A percentile compares a stretch with the other conserved stretches of the same genome.
Evolutionary conservation across 441 rosid genomes (phyloP).

Genomic region (Mallotus japonicus): DNA sequence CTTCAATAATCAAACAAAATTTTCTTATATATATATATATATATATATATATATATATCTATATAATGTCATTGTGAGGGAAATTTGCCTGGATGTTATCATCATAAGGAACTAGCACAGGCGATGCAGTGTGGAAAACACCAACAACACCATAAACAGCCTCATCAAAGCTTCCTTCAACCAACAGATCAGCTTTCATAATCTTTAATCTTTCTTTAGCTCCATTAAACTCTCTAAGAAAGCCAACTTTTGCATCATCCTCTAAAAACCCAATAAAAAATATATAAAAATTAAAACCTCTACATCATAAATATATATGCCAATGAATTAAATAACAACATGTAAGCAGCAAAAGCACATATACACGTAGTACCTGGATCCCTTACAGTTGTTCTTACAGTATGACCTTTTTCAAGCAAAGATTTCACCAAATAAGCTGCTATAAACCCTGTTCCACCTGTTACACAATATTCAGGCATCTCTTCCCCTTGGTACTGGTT

Average conservation of each 20-base stretch:
- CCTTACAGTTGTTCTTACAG: conserved; percentile 63
- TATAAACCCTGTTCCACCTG: conserved; percentile 84
- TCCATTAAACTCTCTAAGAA: conserved; percentile 54
- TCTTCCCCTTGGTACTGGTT: conserved; percentile 1
- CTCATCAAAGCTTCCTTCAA: conserved; percentile 72
- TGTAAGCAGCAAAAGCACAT: too few relatives aligned
- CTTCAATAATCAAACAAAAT: too few relatives aligned
- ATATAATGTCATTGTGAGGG: background rate
- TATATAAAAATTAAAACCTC: too few relatives aligned
- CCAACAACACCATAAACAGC: conserved; percentile 72
- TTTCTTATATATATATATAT: too few relatives aligned
- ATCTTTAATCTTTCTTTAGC: conserved; percentile 75
- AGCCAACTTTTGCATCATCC: conserved; percentile 54
- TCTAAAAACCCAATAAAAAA: conserved; percentile 26
- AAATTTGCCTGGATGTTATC: conserved; percentile 47
- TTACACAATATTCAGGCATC: conserved; percentile 76
- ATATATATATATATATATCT: too few relatives aligned
- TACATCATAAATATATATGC: too few relatives aligned
- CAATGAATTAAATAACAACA: background rate
- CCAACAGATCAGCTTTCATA: conserved; percentile 63
- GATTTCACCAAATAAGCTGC: conserved; percentile 60
- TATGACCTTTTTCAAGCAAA: conserved; percentile 56
- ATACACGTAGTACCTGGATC: conserved; percentile 48
- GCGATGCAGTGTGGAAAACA: conserved; percentile 87
- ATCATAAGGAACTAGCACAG: conserved; percentile 62